Evolutionary conservation across 2,329 filamentous ascomycete species (phyloP).

Genomic region (Aspergillus neoniger): DNA sequence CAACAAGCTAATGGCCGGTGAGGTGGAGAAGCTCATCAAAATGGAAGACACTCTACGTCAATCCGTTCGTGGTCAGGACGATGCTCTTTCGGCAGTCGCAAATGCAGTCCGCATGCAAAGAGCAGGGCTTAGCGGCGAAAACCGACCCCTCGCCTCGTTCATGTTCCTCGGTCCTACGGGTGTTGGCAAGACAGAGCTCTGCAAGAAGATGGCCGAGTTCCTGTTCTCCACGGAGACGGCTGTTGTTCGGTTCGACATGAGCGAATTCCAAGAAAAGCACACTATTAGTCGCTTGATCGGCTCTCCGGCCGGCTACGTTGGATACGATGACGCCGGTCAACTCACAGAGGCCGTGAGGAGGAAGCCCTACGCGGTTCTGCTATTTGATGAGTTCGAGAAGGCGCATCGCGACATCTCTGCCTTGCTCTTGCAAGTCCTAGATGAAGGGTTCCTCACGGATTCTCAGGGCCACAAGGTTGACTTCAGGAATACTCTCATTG

Average conservation of each 20-base stretch:
- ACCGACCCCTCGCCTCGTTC: constrained; percentile 87
- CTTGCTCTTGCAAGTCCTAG: constrained; percentile 87
- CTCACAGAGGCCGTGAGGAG: constrained; percentile 91
- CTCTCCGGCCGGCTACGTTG: constrained; percentile 89
- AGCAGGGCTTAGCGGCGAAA: constrained; percentile 87
- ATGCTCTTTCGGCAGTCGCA: constrained; percentile 85
- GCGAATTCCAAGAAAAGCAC: constrained; percentile 95
- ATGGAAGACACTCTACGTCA: constrained; percentile 90
- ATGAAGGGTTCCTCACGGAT: constrained; percentile 94
- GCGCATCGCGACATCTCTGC: constrained; percentile 93
- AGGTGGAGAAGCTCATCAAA: constrained; percentile 89
- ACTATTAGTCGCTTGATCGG: constrained; percentile 92
- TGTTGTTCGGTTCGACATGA: constrained; percentile 95
- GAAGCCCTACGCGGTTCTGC: constrained; percentile 90
- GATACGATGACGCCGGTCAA: constrained; percentile 95
- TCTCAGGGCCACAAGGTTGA: constrained; percentile 95
- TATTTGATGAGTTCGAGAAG: constrained; percentile 98
- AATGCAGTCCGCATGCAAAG: constrained; percentile 93
- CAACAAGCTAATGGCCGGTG: constrained; percentile 86
- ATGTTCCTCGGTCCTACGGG: constrained; percentile 98
- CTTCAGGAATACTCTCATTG: constrained; percentile 94
- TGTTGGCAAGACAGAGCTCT: constrained; percentile 95
- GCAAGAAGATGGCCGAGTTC: constrained; percentile 92
- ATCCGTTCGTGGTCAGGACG: constrained; percentile 88
- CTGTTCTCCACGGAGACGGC: constrained; percentile 90